These are phyloP conservation scores for Volvariella surrecta DNA, from an alignment of 1,284 basidiomycete species.

Conservation along the genomic window DNA sequence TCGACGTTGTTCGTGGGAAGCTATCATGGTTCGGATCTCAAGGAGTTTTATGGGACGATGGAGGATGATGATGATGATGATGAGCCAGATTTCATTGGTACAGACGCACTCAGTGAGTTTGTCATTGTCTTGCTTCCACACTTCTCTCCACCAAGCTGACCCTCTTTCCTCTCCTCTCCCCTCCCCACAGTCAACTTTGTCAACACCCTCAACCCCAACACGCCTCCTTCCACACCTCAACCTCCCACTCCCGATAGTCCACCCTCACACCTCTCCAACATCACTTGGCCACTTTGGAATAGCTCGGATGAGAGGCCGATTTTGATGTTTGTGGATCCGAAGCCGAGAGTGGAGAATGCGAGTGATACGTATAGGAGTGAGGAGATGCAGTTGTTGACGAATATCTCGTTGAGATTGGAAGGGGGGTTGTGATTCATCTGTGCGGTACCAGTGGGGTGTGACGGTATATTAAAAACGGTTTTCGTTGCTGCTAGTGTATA, in stretches of 20 bases:
- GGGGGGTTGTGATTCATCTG: no score
- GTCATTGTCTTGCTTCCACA: not conserved
- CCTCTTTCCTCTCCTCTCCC: not conserved
- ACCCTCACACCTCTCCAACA: constrained; percentile 7
- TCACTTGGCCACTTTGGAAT: not conserved
- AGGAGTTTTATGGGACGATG: constrained; percentile 9
- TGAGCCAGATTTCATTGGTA: constrained; percentile 4
- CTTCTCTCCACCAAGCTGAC: not conserved
- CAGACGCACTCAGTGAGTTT: constrained; percentile 13
- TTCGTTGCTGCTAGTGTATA: no score
- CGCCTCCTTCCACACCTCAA: not conserved
- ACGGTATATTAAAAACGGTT: no score
- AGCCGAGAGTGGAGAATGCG: constrained; percentile 9
- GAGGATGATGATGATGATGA: no score
- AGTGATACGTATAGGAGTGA: constrained; percentile 10
- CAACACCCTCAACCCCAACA: constrained; percentile 13
- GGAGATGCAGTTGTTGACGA: not conserved
- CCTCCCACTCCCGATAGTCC: not conserved
- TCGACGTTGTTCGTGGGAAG: constrained; percentile 12
- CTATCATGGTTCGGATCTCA: constrained; percentile 12
- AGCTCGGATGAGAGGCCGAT: not conserved
- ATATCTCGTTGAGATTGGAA: not conserved
- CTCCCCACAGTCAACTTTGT: constrained; percentile 13
- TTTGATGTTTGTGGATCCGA: constrained; percentile 2
- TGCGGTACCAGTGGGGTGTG: no score